Evolutionary conservation across 345 rosid genomes (phyloP), one percentile per base, ranked within the genome.

Genomic region (Lumnitzera littorea): DNA sequence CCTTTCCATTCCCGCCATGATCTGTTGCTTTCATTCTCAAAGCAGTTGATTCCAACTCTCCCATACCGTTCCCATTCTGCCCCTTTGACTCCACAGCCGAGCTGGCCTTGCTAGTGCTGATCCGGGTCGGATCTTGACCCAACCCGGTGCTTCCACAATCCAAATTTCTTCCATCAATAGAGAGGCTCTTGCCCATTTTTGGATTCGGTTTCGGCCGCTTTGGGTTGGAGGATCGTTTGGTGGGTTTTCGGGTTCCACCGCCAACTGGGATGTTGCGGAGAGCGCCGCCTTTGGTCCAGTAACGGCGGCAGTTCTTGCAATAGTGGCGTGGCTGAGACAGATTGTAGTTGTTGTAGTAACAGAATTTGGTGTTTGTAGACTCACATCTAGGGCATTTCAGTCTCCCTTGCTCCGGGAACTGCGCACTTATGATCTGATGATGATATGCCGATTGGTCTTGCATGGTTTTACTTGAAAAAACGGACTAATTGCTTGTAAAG

Each of bases 201-300:
- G 17, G 16, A 12, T 15, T 51, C 13, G 51, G 25, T 3, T 48
- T 52, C n/a, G 41, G 63, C 48, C 53, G 58, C 48, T 60, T 59
- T 11, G 64, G 13, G 24, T 29, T 53, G 25, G 78, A 52, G 43
- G 83, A 58, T 31, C 92, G 90, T 50, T 84, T 85, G 48, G 64
- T 43, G 50, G 65, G 51, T 74, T 88, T 91, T 52, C 96, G 91
- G 72, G 73, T 78, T 50, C 88, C 87, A 20, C 98, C 98, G 14
- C 98, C 96, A 69, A 91, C 81, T 20, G 96, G 98, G 70, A 91
- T 91, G 73, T 91, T 91, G 62, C 98, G 82, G 23, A 91, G 83
- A 60, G 95, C 72, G 17, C 96, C 98, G 11, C 98, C 98, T 79
- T 84, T 91, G 56, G 98, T 91, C 98, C 98, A 91, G 73, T 91